Evolutionary conservation across 2,329 filamentous ascomycete species (phyloP), one percentile per base, ranked within the genome.

Genomic region (Harringtonia lauricola): DNA sequence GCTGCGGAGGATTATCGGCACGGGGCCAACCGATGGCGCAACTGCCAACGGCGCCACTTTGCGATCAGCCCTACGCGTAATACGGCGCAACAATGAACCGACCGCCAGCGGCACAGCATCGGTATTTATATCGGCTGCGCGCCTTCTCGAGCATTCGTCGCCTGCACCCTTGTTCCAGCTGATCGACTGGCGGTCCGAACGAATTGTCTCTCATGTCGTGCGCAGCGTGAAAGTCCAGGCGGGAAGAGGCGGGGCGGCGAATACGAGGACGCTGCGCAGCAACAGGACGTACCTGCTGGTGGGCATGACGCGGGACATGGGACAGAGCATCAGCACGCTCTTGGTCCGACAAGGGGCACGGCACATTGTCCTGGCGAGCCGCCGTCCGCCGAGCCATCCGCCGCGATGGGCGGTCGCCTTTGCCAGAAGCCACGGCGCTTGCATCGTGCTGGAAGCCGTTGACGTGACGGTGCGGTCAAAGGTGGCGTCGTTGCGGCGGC

Each of bases 251-350:
- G 15, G 10, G 13, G 12, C 13, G 26, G 22, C 12, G 33, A n/a
- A n/a, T n/a, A n/a, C n/a, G n/a, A n/a, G 22, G 3, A 30, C 38
- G 8, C 51, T 69, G 35, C 54, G 49, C 4, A 49, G 55, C 0
- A 35, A 59, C 42, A 60, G 58, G 45, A 66, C 65, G 0, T 68
- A 69, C 43, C 42, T 66, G 12, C 48, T 69, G 0, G 52, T 63
- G 8, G 66, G 66, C 8, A 49, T 67, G 36, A 68, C 65, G 0
- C 59, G 64, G n/a, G 65, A 68, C 44, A 55, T 68, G 15, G 66
- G 65, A 13, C 66, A 68, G 50, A 67, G 63, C 39, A 45, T 69
- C n/a, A 62, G 60, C 45, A 55, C 57, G 2, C 53, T 68, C 0
- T 57, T 69, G 21, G 50, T 60, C 3, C 36, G 56, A 12, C 57